Percentiles rank a stretch among this genome's conserved stretches.
Evolutionary conservation across 2,329 filamentous ascomycete species (phyloP).

Genomic region (Lachnellula hyalina): DNA sequence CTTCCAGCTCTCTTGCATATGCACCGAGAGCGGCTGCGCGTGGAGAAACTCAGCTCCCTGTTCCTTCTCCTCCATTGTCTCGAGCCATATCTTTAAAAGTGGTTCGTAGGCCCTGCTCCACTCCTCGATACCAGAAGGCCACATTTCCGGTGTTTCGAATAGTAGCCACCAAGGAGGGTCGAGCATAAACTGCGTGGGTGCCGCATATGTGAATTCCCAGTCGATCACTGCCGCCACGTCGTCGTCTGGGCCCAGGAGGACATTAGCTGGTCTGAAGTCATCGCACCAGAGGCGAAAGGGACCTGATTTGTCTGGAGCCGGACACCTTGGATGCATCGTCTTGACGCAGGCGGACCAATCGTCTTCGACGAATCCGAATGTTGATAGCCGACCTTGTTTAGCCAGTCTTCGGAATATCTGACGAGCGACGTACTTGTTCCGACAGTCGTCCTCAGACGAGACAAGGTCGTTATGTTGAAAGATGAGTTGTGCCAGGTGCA

Average conservation of each 20-base stretch:
- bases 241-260: constrained; percentile 29
- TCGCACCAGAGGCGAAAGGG: constrained; percentile 31
- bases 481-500: constrained; percentile 35
- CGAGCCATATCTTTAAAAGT: background rate
- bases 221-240: background rate
- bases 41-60: background rate
- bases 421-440: constrained; percentile 38
- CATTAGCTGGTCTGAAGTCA: constrained; percentile 31
- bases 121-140: constrained; percentile 24
- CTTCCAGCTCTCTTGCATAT: background rate
- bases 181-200: background rate
- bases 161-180: constrained; percentile 36
- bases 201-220: background rate
- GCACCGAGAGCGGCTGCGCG: background rate
- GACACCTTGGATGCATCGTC: background rate
- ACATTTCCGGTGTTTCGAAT: constrained; percentile 27
- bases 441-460: constrained; percentile 34
- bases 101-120: background rate
- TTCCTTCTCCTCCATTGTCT: background rate
- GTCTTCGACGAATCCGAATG: constrained; percentile 11
- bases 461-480: constrained; percentile 38
- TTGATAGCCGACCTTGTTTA: constrained; percentile 11
- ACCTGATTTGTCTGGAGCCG: constrained; percentile 9
- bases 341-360: constrained; percentile 28
- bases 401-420: constrained; percentile 36